Evolutionary conservation across 2,329 filamentous ascomycete species (phyloP).

Genomic region (Knufia petricola): DNA sequence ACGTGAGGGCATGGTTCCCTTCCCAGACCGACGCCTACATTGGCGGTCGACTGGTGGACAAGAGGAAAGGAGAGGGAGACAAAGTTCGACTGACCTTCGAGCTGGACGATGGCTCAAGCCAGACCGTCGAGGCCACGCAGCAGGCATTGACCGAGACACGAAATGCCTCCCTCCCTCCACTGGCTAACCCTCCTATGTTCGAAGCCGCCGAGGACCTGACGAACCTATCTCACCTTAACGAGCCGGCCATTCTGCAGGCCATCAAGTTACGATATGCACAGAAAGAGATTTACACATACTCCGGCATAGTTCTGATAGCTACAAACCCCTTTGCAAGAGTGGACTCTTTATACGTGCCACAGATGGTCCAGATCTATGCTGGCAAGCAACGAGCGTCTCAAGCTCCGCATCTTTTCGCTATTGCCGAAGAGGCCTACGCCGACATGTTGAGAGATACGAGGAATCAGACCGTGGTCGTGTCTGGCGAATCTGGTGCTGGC

Average conservation of each 20-base stretch:
- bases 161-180: slow-evolving; percentile 69
- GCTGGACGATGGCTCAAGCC: slow-evolving; percentile 76
- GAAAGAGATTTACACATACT: slow-evolving; percentile 99
- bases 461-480: slow-evolving; percentile 99
- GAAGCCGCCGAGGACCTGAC: slow-evolving; percentile 98
- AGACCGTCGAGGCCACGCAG: slow-evolving; percentile 67
- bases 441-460: slow-evolving; percentile 94
- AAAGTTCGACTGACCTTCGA: slow-evolving; percentile 63
- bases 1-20: slow-evolving; percentile 96
- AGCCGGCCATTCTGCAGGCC: slow-evolving; percentile 93
- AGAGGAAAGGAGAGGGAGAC: slow-evolving; percentile 78
- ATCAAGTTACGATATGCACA: slow-evolving; percentile 95
- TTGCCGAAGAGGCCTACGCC: slow-evolving; percentile 96
- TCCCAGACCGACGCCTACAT: slow-evolving; percentile 95
- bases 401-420: slow-evolving; percentile 95
- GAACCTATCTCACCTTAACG: slow-evolving; percentile 94
- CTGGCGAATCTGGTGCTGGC: slow-evolving; percentile 93
- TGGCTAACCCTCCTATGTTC: slow-evolving; percentile 97
- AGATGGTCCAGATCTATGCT: slow-evolving; percentile 99
- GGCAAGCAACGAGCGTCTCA: slow-evolving; percentile 94
- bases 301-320: slow-evolving; percentile 94
- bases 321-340: slow-evolving; percentile 97
- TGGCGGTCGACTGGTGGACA: slow-evolving; percentile 85
- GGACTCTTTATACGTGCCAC: slow-evolving; percentile 94
- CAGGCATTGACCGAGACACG: slow-evolving; percentile 63